These are phyloP conservation scores for Malus hybrid DNA, from an alignment of 331 rosid genomes.

Conservation along the genomic window DNA sequence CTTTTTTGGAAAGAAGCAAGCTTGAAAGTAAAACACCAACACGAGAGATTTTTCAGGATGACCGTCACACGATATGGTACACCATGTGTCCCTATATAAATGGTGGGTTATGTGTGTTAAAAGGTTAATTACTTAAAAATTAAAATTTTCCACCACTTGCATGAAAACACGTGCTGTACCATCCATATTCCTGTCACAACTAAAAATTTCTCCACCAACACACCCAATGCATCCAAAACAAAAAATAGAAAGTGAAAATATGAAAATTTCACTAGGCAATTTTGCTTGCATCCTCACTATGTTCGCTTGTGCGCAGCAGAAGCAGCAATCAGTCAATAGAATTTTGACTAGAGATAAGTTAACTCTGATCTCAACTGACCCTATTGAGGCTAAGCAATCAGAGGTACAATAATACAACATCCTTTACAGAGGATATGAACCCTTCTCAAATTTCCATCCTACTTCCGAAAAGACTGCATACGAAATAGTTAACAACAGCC, in stretches of 20 bases:
- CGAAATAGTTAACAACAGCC: constrained; percentile 4
- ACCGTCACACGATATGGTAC: too few relatives aligned
- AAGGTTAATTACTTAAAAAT: too few relatives aligned
- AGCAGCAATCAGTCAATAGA: constrained; percentile 7
- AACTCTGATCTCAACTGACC: constrained; percentile 10
- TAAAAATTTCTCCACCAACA: neutral
- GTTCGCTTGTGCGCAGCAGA: too few relatives aligned
- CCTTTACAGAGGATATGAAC: constrained; percentile 24
- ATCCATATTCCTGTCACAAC: too few relatives aligned
- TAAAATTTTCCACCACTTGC: too few relatives aligned
- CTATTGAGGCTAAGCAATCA: constrained; percentile 14
- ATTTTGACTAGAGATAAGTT: neutral
- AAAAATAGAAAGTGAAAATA: neutral
- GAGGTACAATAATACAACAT: constrained; percentile 21
- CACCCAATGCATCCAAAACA: neutral
- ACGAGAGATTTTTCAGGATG: neutral
- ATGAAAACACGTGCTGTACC: too few relatives aligned
- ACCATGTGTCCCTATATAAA: too few relatives aligned
- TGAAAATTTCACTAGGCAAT: neutral
- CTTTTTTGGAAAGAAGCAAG: too few relatives aligned
- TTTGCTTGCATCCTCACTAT: neutral
- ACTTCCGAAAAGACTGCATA: constrained; percentile 5
- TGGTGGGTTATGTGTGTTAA: too few relatives aligned
- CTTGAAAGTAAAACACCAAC: neutral
- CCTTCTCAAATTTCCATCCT: constrained; percentile 9